Base-by-base conservation (phyloP, 306 rosid genomes). In the Trichosanthes cucumerina region DNA sequence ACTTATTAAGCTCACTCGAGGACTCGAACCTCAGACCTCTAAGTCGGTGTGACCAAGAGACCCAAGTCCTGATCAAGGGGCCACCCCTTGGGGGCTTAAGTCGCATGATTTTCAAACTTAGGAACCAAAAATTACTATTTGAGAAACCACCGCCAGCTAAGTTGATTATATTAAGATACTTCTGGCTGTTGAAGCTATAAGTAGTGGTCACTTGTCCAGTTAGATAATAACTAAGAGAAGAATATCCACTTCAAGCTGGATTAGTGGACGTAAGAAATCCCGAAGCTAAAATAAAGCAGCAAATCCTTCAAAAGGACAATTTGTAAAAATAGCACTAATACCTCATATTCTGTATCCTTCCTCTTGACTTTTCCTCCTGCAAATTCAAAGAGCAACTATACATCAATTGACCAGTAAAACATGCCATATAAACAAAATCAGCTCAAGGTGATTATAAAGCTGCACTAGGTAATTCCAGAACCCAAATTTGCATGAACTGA, bases 281-380 rank as follows among this genome's bases (percentile, higher is more conserved):
- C 24, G 19, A 71, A 23, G 76, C 23, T 46, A 36, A 65, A 15
- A 68, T 15, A 6, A 73, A 49, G 77, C 77, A 73, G 3, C 26
- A 73, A 50, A 53, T 72, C 60, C 8, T 24, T 24, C 33, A 33
- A 74, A 72, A 46, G 57, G 15, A 72, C 24, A 47, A 47, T 13
- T 69, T 69, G 36, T 47, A 72, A 13, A 46, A 72, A 16, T 50
- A 31, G 46, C 24, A 50, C 57, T 4, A 50, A 34, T 50, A 74
- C 78, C 78, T 74, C 78, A 50, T 50, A 47, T 74, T 74, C 78
- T 31, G 60, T 50, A 50, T 74, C 78, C 31, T 74, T 74, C 59
- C 5, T 50, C 44, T 5, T 11, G 62, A 18, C 10, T 50, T 74
- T 31, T 47, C 62, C 60, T 50, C 78, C 78, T 74, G 60, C 62